Evolutionary conservation across 441 rosid species (phyloP).

Genomic region (Brassica hybrid): DNA sequence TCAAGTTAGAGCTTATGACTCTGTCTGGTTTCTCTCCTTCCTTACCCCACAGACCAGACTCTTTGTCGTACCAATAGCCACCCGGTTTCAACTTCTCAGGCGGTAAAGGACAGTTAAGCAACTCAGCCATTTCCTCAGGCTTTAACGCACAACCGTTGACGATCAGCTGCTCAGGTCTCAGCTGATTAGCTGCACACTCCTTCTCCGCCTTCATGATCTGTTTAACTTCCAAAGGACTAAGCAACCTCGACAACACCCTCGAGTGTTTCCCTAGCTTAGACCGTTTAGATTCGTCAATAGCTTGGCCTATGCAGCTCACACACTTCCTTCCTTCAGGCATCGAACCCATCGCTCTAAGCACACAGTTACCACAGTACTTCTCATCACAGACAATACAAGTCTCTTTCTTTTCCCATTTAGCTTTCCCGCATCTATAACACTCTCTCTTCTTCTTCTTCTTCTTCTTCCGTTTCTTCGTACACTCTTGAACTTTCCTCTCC

Average conservation of each 20-base stretch:
- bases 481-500: conserved; percentile 62
- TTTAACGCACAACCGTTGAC: conserved; percentile 86
- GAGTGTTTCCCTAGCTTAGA: conserved; percentile 81
- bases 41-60: conserved; percentile 99
- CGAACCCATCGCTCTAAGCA: conserved; percentile 98
- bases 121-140: conserved; percentile 91
- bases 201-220: conserved; percentile 98
- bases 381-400: conserved; percentile 94
- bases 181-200: conserved; percentile 96
- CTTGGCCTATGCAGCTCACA: conserved; percentile 81
- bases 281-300: conserved; percentile 90
- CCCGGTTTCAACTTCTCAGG: conserved; percentile 95
- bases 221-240: conserved; percentile 95
- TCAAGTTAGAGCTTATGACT: conserved; percentile 85
- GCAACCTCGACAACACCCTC: conserved; percentile 75
- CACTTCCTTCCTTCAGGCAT: conserved; percentile 99
- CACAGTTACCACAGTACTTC: conserved; percentile 92
- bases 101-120: conserved; percentile 81
- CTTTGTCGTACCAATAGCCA: conserved; percentile 98
- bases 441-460: conserved; percentile 63
- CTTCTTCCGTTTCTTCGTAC: conserved; percentile 68
- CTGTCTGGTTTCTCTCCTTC: conserved; percentile 95
- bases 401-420: conserved; percentile 94
- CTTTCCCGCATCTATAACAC: conserved; percentile 84
- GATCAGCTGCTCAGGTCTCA: conserved; percentile 90